Percentiles rank a stretch among this genome's conserved stretches.
Evolutionary conservation across 106 monocot species (phyloP).

Genomic region (Apostasia shenzhenica): DNA sequence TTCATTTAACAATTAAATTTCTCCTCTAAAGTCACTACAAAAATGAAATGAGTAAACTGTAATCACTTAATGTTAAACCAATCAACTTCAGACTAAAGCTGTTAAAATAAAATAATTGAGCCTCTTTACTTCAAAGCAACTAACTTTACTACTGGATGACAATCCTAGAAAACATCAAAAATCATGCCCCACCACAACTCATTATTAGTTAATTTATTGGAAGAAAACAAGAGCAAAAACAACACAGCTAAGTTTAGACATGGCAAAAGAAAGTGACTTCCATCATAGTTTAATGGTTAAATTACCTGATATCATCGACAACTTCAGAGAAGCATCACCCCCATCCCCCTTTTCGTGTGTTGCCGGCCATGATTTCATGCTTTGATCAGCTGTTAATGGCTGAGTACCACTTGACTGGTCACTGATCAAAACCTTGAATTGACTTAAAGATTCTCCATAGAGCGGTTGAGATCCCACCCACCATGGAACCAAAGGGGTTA

Average conservation of each 20-base stretch:
- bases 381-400: not conserved
- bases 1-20: too few species aligned
- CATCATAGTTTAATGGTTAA: not conserved
- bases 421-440: constrained; percentile 10
- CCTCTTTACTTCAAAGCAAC: too few species aligned
- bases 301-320: constrained; percentile 16
- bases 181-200: too few species aligned
- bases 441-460: constrained; percentile 21
- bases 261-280: not conserved
- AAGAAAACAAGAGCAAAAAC: too few species aligned
- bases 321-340: not conserved
- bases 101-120: too few species aligned
- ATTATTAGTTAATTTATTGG: too few species aligned
- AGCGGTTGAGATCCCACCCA: constrained; percentile 31
- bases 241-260: not conserved
- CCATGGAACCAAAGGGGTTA: constrained; percentile 19
- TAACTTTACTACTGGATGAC: too few species aligned
- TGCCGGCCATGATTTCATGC: not conserved
- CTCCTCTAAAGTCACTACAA: too few species aligned
- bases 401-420: not conserved
- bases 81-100: too few species aligned
- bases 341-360: constrained; percentile 2
- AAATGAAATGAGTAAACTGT: too few species aligned
- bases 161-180: too few species aligned
- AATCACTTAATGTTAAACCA: too few species aligned